These are phyloP conservation scores for Lentinula novae-zelandiae DNA, from an alignment of 1,284 basidiomycete genomes.

Conservation along the genomic window DNA sequence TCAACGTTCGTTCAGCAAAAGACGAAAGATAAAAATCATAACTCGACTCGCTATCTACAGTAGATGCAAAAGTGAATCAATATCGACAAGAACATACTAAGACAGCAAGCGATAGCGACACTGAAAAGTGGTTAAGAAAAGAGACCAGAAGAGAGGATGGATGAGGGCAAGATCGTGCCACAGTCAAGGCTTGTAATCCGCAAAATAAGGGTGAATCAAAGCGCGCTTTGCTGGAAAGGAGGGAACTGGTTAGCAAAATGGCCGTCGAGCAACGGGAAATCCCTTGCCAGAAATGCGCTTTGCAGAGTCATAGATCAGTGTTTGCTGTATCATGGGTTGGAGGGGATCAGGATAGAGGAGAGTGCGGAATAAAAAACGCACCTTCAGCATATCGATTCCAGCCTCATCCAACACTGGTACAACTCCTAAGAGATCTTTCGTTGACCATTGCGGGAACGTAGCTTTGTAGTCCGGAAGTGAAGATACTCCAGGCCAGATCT, in stretches of 20 bases:
- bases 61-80: not conserved
- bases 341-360: conserved; percentile 15
- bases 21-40: not conserved
- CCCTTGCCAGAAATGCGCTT: conserved; percentile 85
- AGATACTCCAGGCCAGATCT: conserved; percentile 89
- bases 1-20: not conserved
- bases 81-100: not conserved
- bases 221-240: conserved; percentile 73
- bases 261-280: not conserved
- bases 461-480: conserved; percentile 94
- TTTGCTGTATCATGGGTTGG: conserved; percentile 45
- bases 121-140: not conserved
- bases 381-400: conserved; percentile 79
- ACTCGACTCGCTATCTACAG: not conserved
- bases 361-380: conserved; percentile 21
- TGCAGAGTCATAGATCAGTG: conserved; percentile 90
- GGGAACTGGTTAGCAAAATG: not conserved
- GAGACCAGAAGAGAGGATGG: not conserved
- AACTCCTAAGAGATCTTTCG: conserved; percentile 61
- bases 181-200: conserved; percentile 38
- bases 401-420: conserved; percentile 68
- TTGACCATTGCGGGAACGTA: conserved; percentile 93
- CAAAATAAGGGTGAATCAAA: conserved; percentile 80
- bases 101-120: conserved; percentile 14
- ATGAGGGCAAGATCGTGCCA: not conserved